Evolutionary conservation across 225 moss, liverwort and hornwort species (phyloP), one percentile per base, ranked within the genome.

Genomic region (Thuidium tamariscinum): DNA sequence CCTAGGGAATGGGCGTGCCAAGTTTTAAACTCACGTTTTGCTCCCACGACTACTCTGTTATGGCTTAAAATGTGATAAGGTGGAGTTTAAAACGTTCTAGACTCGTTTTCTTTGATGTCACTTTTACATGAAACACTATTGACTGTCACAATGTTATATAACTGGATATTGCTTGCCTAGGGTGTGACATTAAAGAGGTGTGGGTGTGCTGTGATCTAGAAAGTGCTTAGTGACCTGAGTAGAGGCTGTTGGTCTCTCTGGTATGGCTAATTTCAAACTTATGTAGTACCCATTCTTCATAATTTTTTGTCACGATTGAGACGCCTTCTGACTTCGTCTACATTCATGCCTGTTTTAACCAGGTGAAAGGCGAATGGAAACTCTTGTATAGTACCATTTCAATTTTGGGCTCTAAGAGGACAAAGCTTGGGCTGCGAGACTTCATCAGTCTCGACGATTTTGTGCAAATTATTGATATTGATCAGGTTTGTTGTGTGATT

Each of bases 331-430:
- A 84, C 63, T 65, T 76, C 42, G 74, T 86, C 13, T 81, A 17
- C 51, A 34, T 64, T 77, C 82, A 52, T 86, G 36, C 39, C 37
- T 89, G 78, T 70, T 39, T 81, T 34, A 52, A 84, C 76, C 88
- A 97, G 95, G 97, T 95, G 46, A 86, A 95, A 84, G 97, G 97
- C 73, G 93, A 95, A 84, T 97, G 97, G 97, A 95, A 90, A 89
- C 92, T 97, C 67, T 92, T 97, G 81, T 97, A 97, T 72, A 97
- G 96, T 86, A 97, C 96, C 66, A 95, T 97, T 81, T 91, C 94
- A 30, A 95, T 97, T 82, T 83, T 95, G 60, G 97, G 97, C 56
- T 93, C 94, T 32, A 97, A 94, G 91, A 88, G 97, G 90, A 97
- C 97, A 61, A 97, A 96, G 87, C 91, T 97, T 42, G 97, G 97